Evolutionary conservation across 179 eudicot species (phyloP), one percentile per base, ranked within the genome.

Genomic region (Actinidia arguta): DNA sequence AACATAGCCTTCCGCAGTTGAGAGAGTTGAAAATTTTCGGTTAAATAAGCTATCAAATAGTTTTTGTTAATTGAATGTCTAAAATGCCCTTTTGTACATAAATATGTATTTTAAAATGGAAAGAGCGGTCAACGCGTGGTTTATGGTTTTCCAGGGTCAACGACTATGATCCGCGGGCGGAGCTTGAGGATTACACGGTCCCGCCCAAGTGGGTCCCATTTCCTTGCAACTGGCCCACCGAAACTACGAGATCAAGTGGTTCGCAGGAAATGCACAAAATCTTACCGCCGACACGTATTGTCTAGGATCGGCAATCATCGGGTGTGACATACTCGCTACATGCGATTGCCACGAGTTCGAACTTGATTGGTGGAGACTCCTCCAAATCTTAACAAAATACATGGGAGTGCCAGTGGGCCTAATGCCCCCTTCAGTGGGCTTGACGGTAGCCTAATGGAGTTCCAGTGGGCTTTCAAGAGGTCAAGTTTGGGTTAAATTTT

Each of bases 161-260:
- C 54, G 0, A 46, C 54, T 71, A 31, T 47, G 75, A 71, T 47
- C 17, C 55, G 0, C 55, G 75, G 2, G 47, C 55, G 10, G n/a
- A n/a, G 10, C 24, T 47, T 3, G 75, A 71, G 3, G 75, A 71
- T n/a, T 71, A 71, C 36, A 46, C 52, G 18, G 75, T 71, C 54
- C 75, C 75, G 0, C 75, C 75, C 13, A 71, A 47, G 56, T 47
- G 75, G 75, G 54, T 71, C 54, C 75, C 75, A 12, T 71, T 13
- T 22, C 17, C 20, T 47, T 71, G 55, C 54, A 71, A 47, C 56
- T 71, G 31, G 75, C 75, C 36, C 56, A 71, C 25, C 54, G 54
- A 1, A 18, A 9, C 27, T 71, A 71, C 16, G 75, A 44, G 75
- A 71, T 71, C 31, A 71, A 71, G 75, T 71, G 75, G 75, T 46